These are phyloP conservation scores for Lipomyces mesembrius DNA, from an alignment of 805 yeast species.

Conservation along the genomic window DNA sequence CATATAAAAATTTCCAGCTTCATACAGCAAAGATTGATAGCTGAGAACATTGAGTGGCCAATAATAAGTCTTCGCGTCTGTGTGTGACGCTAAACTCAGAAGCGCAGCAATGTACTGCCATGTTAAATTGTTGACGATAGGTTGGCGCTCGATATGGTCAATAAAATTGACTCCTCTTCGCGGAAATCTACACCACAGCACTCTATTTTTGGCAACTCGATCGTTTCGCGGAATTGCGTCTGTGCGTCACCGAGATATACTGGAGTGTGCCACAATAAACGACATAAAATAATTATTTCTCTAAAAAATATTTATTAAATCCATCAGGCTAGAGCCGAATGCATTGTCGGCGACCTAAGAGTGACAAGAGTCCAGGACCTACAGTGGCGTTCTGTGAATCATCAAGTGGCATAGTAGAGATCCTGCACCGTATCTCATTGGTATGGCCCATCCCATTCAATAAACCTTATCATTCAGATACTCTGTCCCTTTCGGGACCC, in stretches of 20 bases:
- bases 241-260: neutral
- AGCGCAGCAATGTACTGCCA: neutral
- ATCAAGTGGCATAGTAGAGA: conserved; percentile 2
- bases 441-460: neutral
- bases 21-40: neutral
- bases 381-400: neutral
- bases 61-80: conserved; percentile 1
- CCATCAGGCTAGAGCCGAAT: neutral
- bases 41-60: neutral
- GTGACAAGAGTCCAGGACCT: neutral
- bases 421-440: neutral
- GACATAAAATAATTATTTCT: too few species aligned
- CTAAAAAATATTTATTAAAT: too few species aligned
- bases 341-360: conserved; percentile 1
- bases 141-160: neutral
- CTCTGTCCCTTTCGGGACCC: conserved; percentile 3
- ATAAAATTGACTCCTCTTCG: neutral
- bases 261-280: conserved; percentile 1
- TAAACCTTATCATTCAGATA: neutral
- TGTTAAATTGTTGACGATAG: neutral
- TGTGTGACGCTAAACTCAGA: conserved; percentile 1
- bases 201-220: neutral
- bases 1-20: neutral
- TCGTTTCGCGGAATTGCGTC: neutral
- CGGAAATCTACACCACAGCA: neutral